Conservation (phyloP, 495 filamentous ascomycete genomes). For the Barbatosphaeria neglecta region DNA sequence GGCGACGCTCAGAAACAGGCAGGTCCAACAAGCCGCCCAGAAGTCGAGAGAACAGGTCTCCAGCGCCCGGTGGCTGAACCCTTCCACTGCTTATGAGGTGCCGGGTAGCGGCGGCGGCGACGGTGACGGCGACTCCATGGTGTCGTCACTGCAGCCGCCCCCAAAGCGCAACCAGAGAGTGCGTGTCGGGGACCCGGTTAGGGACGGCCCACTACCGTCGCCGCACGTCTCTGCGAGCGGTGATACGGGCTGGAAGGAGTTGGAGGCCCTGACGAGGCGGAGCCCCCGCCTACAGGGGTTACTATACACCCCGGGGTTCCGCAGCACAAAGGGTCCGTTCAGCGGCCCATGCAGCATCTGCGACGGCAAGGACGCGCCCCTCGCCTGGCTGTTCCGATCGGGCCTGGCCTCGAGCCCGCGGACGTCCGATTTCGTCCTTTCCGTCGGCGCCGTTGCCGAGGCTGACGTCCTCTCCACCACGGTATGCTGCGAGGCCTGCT, state of each 20-base stretch:
- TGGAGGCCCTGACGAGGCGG: not conserved
- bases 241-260: not conserved
- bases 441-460: not conserved
- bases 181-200: too few relatives aligned
- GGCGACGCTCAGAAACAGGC: not conserved
- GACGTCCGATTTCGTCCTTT: not conserved
- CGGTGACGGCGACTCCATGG: not conserved
- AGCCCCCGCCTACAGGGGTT: not conserved
- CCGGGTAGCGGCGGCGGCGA: not conserved
- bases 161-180: too few relatives aligned
- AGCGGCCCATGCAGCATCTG: not conserved
- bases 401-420: not conserved
- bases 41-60: not conserved
- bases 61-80: not conserved
- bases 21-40: not conserved
- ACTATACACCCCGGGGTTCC: not conserved
- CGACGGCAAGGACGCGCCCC: not conserved
- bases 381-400: not conserved
- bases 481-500: not conserved
- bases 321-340: not conserved
- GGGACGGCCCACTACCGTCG: too few relatives aligned
- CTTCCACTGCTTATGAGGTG: too few relatives aligned
- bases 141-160: too few relatives aligned
- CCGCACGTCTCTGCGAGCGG: too few relatives aligned
- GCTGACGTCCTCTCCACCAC: not conserved